Base-by-base conservation (phyloP, 768 basidiomycete genomes). In the Sporobolomyces roseus region DNA sequence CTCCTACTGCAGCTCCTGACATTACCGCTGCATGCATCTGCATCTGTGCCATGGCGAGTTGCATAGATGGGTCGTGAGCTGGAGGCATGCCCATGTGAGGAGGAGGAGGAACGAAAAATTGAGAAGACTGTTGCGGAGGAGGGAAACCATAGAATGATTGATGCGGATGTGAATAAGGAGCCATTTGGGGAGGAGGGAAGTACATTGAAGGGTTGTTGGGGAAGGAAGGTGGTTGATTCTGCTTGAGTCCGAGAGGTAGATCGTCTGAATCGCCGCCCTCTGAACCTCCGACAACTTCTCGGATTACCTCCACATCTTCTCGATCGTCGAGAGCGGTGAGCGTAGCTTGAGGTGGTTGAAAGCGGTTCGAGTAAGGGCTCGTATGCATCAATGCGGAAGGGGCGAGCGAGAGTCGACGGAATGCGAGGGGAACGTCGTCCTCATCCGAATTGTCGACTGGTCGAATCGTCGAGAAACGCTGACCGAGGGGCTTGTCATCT, bases 341-440 rank as follows among this genome's bases (percentile, higher is more conserved):
- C n/a, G 33, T 66, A 3, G 36, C 61, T 17, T 21, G 17, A 1
- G 60, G n/a, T n/a, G n/a, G 60, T 43, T 50, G 35, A 50, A 49
- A 54, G 1, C 35, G 60, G 12, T 21, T 30, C 29, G 49, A 19
- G 12, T 33, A 29, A 19, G 4, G 48, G 7, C 21, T 35, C 12
- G 55, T 16, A 19, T 41, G 9, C 10, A 17, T 41, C 38, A 55
- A 8, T 4, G n/a, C 23, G 25, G 66, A 35, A 21, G 63, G 63
- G 1, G 68, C 63, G 53, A 69, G 68, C 16, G 59, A 56, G 16
- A 70, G 23, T 14, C 64, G 68, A n/a, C 29, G 64, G 23, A 73
- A 6, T 7, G 61, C 71, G 38, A 73, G 65, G 2, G 71, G 71
- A 19, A 66, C 58, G 48, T 73, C 67, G 65, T 73, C 71, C 16